Percentiles rank a stretch among this genome's conserved stretches.
Conservation (phyloP, 768 basidiomycete species). For the Termitomyces sp. region DNA sequence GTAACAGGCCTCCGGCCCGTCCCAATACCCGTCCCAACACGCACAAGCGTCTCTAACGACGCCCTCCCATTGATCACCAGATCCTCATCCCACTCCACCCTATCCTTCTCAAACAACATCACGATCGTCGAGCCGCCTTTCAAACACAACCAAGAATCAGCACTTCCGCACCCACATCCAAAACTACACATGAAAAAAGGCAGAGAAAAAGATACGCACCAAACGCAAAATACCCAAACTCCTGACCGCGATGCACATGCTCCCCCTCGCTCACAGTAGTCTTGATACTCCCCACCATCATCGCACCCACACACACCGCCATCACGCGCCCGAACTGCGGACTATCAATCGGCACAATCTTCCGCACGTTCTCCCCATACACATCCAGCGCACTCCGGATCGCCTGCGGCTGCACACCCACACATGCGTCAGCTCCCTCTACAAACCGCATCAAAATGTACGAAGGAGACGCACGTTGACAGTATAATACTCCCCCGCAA, state of each 20-base stretch:
- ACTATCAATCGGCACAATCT: conserved; percentile 89
- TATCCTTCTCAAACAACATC: conserved; percentile 80
- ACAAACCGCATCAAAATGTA: too few relatives aligned
- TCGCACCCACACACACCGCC: conserved; percentile 88
- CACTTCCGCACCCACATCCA: too few relatives aligned
- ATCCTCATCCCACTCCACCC: conserved; percentile 89
- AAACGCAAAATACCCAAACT: conserved; percentile 93
- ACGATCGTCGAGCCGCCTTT: conserved; percentile 93
- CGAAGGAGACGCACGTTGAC: conserved; percentile 63
- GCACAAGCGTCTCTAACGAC: conserved; percentile 85
- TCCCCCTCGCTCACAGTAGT: conserved; percentile 87
- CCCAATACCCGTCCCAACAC: conserved; percentile 85
- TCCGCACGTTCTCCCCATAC: conserved; percentile 91
- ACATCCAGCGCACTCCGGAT: conserved; percentile 88
- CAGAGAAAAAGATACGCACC: background rate
- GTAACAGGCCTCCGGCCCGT: conserved; percentile 8
- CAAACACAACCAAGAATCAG: background rate
- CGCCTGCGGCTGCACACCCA: conserved; percentile 71
- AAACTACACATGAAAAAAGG: too few relatives aligned
- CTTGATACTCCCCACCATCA: conserved; percentile 92
- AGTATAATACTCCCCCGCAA: conserved; percentile 92
- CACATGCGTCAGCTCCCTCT: background rate
- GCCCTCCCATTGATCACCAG: conserved; percentile 78
- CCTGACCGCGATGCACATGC: conserved; percentile 74
- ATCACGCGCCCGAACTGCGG: conserved; percentile 88